Evolutionary conservation across 139 green algal species (phyloP), one percentile per base, ranked within the genome.

Genomic region (Chlamydomonas urium): DNA sequence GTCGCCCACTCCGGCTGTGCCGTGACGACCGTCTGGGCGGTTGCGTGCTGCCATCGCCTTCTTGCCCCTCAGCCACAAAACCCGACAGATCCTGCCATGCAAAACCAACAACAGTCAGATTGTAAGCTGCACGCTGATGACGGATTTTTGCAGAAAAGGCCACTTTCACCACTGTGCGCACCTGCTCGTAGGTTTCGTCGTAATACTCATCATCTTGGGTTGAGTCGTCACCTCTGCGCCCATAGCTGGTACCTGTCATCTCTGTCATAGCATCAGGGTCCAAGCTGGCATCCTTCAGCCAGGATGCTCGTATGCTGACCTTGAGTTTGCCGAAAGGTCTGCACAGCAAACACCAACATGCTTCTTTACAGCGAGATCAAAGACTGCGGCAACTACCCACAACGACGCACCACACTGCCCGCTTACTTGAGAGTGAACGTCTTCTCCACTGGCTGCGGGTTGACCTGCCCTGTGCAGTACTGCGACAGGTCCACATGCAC

Each of bases 401-500:
- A 24, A 14, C 42, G 42, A 8, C 14, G 42, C 42, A 50, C 42
- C 29, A 38, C 3, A 19, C 5, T 5, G 29, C 24, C 3, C 4
- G 38, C 69, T 38, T 62, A 82, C 61, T 83, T 78, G 24, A 80
- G 78, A 48, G 81, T 57, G 5, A 87, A 69, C 24, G 63, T 65
- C 28, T 84, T 33, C 32, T 79, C 72, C 50, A 78, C 53, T 28
- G 81, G 77, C 72, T 78, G 58, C 5, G 61, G 72, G 38, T 83
- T 63, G 34, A 62, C 37, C 17, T 65, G 47, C 28, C 61, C 57
- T 5, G 36, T 69, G 69, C 81, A 87, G 35, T 84, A 84, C 48
- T 76, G 45, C 28, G 75, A 69, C 53, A 87, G 53, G 73, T 87
- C 80, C 10, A 83, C 38, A 37, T 81, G 69, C 19, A 71, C 4